Base-by-base conservation (phyloP, 305 asterid species). In the Solanum hybrid region DNA sequence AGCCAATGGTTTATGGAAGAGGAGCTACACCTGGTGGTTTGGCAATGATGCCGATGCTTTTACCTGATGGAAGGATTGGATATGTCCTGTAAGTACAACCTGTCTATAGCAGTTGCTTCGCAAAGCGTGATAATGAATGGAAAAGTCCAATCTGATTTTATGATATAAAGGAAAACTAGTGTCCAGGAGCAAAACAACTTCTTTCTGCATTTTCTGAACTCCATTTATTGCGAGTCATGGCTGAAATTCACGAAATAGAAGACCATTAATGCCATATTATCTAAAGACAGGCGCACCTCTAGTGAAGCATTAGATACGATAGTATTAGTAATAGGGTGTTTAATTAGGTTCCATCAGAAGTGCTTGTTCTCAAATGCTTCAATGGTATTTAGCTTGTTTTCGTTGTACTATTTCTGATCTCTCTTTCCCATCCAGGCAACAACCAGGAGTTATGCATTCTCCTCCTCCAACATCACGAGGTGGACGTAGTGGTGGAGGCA, bases 11-110 rank as follows among this genome's bases (percentile, higher is more conserved):
- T 67, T 97, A 97, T 90, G 99, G 99, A 92, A 91, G 98, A 85
- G 99, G 98, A 89, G 93, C 94, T 84, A 31, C 97, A 22, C 97
- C 99, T 75, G 89, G 90, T 74, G 99, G 99, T 83, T 94, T 97
- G 98, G 97, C 99, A 46, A 97, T 97, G 99, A 94, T 97, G 96
- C 99, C 99, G 9, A 96, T 97, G 99, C 97, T 97, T 92, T 94
- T 96, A 90, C 99, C 99, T 20, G 99, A 96, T 93, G 99, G 99
- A 86, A 95, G 99, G 94, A 96, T 97, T 90, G 99, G 99, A 94
- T 97, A 97, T 93, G 99, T 97, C 83, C 93, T 97, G 99, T 97
- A 94, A 97, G 99, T 95, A 90, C 77, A 88, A 20, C 37, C 46
- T 33, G 90, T 87, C 88, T 61, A 46, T 86, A 61, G 24, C 42